A percentile compares a stretch with the other conserved stretches of the same genome.
Evolutionary conservation across 2,329 filamentous ascomycete species (phyloP).

Genomic region (Penicillium sp.): DNA sequence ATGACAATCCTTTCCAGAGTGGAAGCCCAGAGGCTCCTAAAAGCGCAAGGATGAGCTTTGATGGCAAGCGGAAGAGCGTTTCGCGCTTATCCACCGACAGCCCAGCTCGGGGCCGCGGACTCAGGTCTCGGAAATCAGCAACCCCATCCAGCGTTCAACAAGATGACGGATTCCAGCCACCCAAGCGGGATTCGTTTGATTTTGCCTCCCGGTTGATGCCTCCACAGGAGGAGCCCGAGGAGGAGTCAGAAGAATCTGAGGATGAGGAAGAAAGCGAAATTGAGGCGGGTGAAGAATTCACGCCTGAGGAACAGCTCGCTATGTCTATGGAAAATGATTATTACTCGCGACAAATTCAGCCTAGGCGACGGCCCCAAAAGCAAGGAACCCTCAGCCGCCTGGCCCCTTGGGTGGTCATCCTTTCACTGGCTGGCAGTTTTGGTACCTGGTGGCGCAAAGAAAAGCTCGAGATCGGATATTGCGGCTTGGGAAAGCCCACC

Average conservation of each 20-base stretch:
- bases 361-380: conserved; percentile 28
- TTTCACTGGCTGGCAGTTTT: conserved; percentile 69
- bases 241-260: conserved; percentile 41
- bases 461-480: conserved; percentile 94
- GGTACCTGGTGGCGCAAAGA: conserved; percentile 86
- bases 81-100: conserved; percentile 42
- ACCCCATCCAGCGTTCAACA: conserved; percentile 42
- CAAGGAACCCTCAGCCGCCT: conserved; percentile 54
- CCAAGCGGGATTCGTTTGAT: conserved; percentile 59
- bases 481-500: conserved; percentile 71
- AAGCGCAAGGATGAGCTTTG: conserved; percentile 29
- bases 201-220: conserved; percentile 48
- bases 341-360: conserved; percentile 22
- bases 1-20: conserved; percentile 91
- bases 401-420: conserved; percentile 68
- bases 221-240: conserved; percentile 35
- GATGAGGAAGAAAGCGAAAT: conserved; percentile 60
- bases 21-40: conserved; percentile 58
- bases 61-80: conserved; percentile 53
- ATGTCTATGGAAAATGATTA: conserved; percentile 72
- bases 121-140: conserved; percentile 34
- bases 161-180: conserved; percentile 54
- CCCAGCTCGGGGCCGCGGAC: conserved; percentile 24
- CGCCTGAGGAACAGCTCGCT: conserved; percentile 82
- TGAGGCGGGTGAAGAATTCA: conserved; percentile 80